Base-by-base conservation (phyloP, 1,284 basidiomycete species). In the Cutaneotrichosporon sp. region DNA sequence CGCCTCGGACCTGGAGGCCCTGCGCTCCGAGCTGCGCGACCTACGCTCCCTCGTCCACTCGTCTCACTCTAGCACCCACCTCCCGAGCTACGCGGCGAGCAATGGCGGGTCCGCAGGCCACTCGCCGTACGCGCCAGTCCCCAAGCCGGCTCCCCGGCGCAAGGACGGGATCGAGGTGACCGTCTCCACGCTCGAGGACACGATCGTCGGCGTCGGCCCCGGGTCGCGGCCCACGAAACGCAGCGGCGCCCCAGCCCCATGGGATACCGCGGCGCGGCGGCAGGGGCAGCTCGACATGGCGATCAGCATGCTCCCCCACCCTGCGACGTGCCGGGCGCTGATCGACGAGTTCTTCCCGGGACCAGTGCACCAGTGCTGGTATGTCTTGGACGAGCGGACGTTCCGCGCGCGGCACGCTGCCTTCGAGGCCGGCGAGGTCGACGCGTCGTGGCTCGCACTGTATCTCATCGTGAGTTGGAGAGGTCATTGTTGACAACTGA, bases 401-500 rank as follows among this genome's bases (percentile, higher is more conserved):
- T 57, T 57, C 46, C 56, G 56, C 22, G 38, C 47, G 9, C 2
- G 6, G 33, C 47, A 38, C 13, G 46, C 18, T 7, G 47, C 33
- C 24, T 57, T 57, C 25, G 34, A 57, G 24, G 24, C 20, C 1
- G 29, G 38, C 10, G 31, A 31, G 10, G 16, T 54, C 2, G 66
- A 69, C 45, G 56, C 64, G 4, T 38, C 56, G 20, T 69, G 66
- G 64, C 43, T 69, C 2, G 62, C 68, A 7, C 27, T 67, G 20
- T 67, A 67, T 45, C 52, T 66, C 24, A 66, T 64, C 58, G 68
- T 69, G 29, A 27, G 66, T 42, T 25, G 7, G 60, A 33, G 6
- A 52, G 29, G 3, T 8, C 31, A n/a, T n/a, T n/a, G n/a, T n/a
- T n/a, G n/a, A n/a, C n/a, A 25, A 22, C 56, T 57, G 31, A 49